A percentile compares a stretch with the other conserved stretches of the same genome.
phyloP scores from a whole-genome alignment of 73 alveolate genomes.

The Paraurostyla sp. region DNA sequence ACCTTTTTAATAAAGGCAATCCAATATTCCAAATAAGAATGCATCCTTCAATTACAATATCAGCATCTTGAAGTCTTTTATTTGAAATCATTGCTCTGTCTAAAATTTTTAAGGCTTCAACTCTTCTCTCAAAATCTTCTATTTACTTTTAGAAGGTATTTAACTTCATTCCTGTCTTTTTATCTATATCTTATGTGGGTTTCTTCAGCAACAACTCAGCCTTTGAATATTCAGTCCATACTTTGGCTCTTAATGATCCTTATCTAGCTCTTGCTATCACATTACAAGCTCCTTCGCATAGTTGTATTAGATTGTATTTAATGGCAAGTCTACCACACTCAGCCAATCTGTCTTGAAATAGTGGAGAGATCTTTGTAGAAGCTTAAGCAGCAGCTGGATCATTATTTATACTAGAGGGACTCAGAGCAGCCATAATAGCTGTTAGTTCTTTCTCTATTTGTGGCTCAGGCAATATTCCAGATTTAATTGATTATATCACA shows the following conservation, averaged over 20 bases:
- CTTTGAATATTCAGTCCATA: constrained; percentile 88
- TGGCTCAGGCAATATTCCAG: constrained; percentile 96
- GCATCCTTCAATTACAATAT: constrained; percentile 96
- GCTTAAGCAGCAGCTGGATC: constrained; percentile 79
- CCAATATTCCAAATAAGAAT: constrained; percentile 97
- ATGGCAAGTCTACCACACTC: constrained; percentile 94
- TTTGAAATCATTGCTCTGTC: constrained; percentile 98
- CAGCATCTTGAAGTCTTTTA: constrained; percentile 95
- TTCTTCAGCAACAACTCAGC: constrained; percentile 90
- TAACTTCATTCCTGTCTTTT: constrained; percentile 92
- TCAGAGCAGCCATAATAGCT: constrained; percentile 90
- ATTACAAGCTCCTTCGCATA: constrained; percentile 85
- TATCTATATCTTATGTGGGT: constrained; percentile 81
- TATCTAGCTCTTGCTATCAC: constrained; percentile 81
- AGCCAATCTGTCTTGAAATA: constrained; percentile 88
- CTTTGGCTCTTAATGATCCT: constrained; percentile 84
- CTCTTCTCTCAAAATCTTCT: constrained; percentile 94
- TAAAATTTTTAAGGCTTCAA: constrained; percentile 95
- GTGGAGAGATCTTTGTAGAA: constrained; percentile 78
- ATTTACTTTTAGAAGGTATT: constrained; percentile 78
- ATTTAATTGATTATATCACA: constrained; percentile 93
- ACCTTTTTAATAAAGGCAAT: constrained; percentile 93
- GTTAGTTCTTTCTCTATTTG: constrained; percentile 98
- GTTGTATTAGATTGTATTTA: constrained; percentile 79
- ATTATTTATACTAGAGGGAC: constrained; percentile 89